Base-by-base conservation (phyloP, 352 stramenopile species). In the Pythium biforme region DNA sequence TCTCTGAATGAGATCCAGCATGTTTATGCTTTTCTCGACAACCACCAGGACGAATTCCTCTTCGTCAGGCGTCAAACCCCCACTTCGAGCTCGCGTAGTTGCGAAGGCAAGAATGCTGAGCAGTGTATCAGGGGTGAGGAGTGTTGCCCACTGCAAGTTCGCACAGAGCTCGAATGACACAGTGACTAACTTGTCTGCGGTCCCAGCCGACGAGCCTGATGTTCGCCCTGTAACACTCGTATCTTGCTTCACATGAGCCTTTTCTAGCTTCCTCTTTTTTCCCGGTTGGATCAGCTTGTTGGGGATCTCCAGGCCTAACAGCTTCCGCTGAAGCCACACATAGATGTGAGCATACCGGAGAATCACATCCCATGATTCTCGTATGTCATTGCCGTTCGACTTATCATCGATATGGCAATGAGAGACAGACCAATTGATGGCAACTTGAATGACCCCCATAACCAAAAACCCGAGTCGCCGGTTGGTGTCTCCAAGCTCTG, bases 361-460 rank as follows among this genome's bases (percentile, higher is more conserved):
- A 23, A 79, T 23, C 8, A 34, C n/a, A 11, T 57, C 49, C 72
- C 70, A 77, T 17, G 54, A 64, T 12, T 47, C n/a, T 43, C 11
- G 31, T 37, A 20, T 6, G 26, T 23, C 34, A 17, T n/a, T 25
- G 7, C 19, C 20, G 22, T 46, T 15, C n/a, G 7, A 15, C 14
- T 12, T 41, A 29, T 22, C 17, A 20, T 33, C 3, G n/a, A 48
- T 2, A 40, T 52, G 17, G 26, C n/a, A 20, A 37, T 46, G 61
- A n/a, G 63, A 65, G 0, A 62, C 39, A 33, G 66, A 70, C 63
- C 62, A 79, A 52, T 81, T 77, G 63, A 85, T 77, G 31, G 66
- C 79, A 25, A 80, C 70, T 41, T 82, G 64, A 41, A 66, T 51
- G 5, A 79, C 60, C 19, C 65, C 67, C 17, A 73, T 63, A 29